These are phyloP conservation scores for Endogone sp. DNA, from an alignment of 192 early-diverging fungal species.

Conservation along the genomic window DNA sequence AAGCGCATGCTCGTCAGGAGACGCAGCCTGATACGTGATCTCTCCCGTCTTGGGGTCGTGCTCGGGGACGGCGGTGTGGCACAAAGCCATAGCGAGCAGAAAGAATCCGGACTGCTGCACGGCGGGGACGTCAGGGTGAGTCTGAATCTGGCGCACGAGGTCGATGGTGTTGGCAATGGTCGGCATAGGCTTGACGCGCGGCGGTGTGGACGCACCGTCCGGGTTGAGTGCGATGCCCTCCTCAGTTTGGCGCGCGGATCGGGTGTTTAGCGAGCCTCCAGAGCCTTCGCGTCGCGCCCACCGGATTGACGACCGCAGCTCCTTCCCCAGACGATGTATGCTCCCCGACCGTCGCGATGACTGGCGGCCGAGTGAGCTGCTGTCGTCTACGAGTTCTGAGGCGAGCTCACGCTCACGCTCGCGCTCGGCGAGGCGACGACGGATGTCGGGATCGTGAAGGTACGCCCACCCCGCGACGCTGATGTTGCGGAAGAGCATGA, in stretches of 20 bases:
- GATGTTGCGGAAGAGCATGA: conserved; percentile 74
- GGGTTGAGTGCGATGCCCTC: conserved; percentile 22
- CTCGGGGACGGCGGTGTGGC: conserved; percentile 81
- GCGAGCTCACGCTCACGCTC: neutral
- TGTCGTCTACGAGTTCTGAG: neutral
- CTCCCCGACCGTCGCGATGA: neutral
- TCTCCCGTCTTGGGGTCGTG: conserved; percentile 50
- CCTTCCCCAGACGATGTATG: too few species aligned
- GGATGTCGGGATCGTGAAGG: conserved; percentile 57
- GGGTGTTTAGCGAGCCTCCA: conserved; percentile 4
- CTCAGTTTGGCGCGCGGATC: conserved; percentile 28
- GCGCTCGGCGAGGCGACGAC: too few species aligned
- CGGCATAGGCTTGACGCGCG: neutral
- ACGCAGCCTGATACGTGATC: conserved; percentile 72
- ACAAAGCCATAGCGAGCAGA: conserved; percentile 71
- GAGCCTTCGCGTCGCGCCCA: neutral
- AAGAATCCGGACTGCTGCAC: conserved; percentile 58
- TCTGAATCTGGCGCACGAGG: conserved; percentile 21
- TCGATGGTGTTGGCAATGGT: conserved; percentile 17
- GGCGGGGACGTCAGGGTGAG: conserved; percentile 24
- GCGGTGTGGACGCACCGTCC: neutral
- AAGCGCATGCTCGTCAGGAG: conserved; percentile 83
- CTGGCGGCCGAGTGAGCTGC: conserved; percentile 5
- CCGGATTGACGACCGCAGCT: too few species aligned
- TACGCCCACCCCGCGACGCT: conserved; percentile 58